A percentile compares a stretch with the other conserved stretches of the same genome.
Evolutionary conservation across 345 rosid genomes (phyloP).

Genomic region (Citropsis articulata): DNA sequence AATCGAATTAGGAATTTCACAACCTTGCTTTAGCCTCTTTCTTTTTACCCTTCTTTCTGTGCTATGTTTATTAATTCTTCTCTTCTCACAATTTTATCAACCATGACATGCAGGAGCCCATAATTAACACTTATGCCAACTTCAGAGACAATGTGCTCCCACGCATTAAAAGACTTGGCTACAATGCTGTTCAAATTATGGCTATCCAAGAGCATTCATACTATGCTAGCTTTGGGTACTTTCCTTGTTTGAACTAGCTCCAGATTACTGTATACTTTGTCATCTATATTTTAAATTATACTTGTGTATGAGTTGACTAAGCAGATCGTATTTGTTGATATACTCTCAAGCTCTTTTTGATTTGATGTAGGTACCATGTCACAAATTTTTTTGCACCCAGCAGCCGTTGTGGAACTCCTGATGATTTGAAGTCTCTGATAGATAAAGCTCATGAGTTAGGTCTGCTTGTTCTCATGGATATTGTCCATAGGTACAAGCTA

Average conservation of each 20-base stretch:
- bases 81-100: slow-evolving; percentile 15
- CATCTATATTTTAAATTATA: neutral
- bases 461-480: slow-evolving; percentile 95
- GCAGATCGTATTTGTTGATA: slow-evolving; percentile 7
- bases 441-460: slow-evolving; percentile 96
- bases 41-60: neutral
- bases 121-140: slow-evolving; percentile 76
- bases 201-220: slow-evolving; percentile 98
- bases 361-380: slow-evolving; percentile 81
- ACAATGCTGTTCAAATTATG: slow-evolving; percentile 97
- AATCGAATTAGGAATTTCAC: neutral
- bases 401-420: slow-evolving; percentile 98
- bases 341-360: slow-evolving; percentile 21
- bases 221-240: slow-evolving; percentile 97
- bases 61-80: neutral
- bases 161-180: slow-evolving; percentile 88
- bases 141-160: slow-evolving; percentile 97
- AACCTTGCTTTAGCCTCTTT: neutral
- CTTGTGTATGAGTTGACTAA: neutral
- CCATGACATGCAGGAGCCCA: slow-evolving; percentile 67
- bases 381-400: slow-evolving; percentile 95
- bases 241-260: slow-evolving; percentile 7
- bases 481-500: slow-evolving; percentile 80
- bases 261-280: neutral
- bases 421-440: slow-evolving; percentile 90